Evolutionary conservation across 805 yeast species (phyloP), one percentile per base, ranked within the genome.

Genomic region (Helenozyma baotianmanensis): DNA sequence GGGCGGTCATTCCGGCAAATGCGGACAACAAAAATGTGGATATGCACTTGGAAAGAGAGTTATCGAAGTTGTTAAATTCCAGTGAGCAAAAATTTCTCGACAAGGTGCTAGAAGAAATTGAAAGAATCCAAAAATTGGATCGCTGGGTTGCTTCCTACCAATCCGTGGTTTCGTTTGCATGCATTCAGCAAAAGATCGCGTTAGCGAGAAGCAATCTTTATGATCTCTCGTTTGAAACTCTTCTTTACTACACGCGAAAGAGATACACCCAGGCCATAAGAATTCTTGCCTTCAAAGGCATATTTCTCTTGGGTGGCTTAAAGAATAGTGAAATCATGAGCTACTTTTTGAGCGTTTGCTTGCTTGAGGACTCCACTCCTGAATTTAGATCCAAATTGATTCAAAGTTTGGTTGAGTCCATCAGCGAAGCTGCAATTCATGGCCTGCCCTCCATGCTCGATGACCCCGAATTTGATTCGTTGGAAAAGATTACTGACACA

Each of bases 101-200:
- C 9, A 50, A 43, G n/a, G 69, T 59, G 4, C 32, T 80, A 6
- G 68, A 71, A 6, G 97, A 89, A 50, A 64, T 92, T 28, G 76
- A 80, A 35, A 70, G 97, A 38, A 72, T 79, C 39, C 76, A 78
- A 44, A 78, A 88, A 40, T 70, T 92, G 60, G 97, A 90, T 50
- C 78, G 74, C 26, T 87, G 94, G 94, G 68, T 82, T 6, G 90
- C 96, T 1, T 80, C 95, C 0, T 77, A 74, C 40, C 80, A 77
- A 32, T 54, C 71, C 36, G 41, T 69, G 23, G 62, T 84, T 24
- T 69, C 88, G 12, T 57, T 66, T 17, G 62, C 75, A 4, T 75
- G 88, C 18, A 45, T 88, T 14, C 56, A 60, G 24, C 80, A 76
- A 42, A 83, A 81, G 42, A 68, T 83, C 25, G 56, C 64, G 23